Percentiles rank a stretch among this genome's conserved stretches.
Conservation (phyloP, 1,139 yeast species). For the Candida albicans region DNA sequence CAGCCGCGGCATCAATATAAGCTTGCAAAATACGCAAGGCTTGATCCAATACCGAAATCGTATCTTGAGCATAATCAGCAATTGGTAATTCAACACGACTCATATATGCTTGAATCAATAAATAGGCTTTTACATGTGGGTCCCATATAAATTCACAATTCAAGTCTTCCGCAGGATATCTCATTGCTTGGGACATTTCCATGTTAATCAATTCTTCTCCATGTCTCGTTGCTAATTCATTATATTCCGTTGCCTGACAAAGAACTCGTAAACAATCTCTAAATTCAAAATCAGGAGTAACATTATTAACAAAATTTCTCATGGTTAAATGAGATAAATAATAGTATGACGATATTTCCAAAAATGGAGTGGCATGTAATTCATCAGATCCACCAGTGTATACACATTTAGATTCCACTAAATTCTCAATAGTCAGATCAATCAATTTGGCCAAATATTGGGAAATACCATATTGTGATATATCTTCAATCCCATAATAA, state of each 20-base stretch:
- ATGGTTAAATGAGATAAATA: conserved; percentile 91
- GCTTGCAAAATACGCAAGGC: conserved; percentile 93
- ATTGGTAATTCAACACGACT: conserved; percentile 84
- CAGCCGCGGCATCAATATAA: conserved; percentile 85
- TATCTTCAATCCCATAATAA: conserved; percentile 84
- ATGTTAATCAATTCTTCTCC: conserved; percentile 91
- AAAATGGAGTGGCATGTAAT: conserved; percentile 72
- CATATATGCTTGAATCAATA: conserved; percentile 85
- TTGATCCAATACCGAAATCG: conserved; percentile 90
- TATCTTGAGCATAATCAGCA: conserved; percentile 93
- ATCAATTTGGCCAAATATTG: conserved; percentile 70
- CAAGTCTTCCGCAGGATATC: conserved; percentile 72
- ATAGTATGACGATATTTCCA: conserved; percentile 86
- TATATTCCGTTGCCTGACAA: conserved; percentile 83
- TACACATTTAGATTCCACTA: conserved; percentile 75
- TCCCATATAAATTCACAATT: conserved; percentile 80
- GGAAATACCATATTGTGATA: conserved; percentile 64
- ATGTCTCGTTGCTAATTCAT: conserved; percentile 90
- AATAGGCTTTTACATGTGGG: conserved; percentile 89
- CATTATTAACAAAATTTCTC: conserved; percentile 58
- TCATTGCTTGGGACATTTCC: conserved; percentile 81
- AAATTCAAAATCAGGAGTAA: conserved; percentile 53
- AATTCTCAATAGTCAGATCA: conserved; percentile 66
- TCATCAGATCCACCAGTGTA: conserved; percentile 48
- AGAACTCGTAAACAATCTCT: conserved; percentile 71